Evolutionary conservation across 208 protist genomes (phyloP), one percentile per base, ranked within the genome.

Genomic region (Herpetomonas muscarum): DNA sequence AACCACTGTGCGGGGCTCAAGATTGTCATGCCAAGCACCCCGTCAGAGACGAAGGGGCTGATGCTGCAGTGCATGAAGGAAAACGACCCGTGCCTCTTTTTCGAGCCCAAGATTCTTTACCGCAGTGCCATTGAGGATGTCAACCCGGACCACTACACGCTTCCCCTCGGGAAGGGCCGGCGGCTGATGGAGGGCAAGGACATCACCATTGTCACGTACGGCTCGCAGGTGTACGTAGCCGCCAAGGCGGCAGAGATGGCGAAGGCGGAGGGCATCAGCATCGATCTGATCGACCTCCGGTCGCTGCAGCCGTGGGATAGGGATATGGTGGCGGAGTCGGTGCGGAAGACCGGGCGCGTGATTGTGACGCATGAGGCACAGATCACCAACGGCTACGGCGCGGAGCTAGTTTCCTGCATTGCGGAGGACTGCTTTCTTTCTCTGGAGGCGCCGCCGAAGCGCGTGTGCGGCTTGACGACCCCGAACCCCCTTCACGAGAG

Each of bases 101-200:
- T 99, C 45, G 97, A 99, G 79, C 97, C 97, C 21, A 99, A 99
- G 71, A 76, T 89, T 31, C 69, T 98, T 6, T 98, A 98, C 61
- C 82, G 97, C 52, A 81, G 82, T n/a, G 58, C 84, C n/a, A 74
- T 85, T 7, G 87, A 96, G 59, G 47, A 89, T 36, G 97, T 99
- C 21, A 97, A 98, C 49, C 74, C 87, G 19, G 92, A 76, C 32
- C 90, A 98, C 69, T 99, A 97, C 71, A 84, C 78, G 26, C 61
- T 98, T n/a, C 93, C 94, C 1, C 69, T 99, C 13, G 85, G 90
- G 31, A 96, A 98, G 60, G 97, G 92, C 12, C 71, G 93, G 42
- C 37, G 98, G 19, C 36, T 96, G 25, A 53, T 79, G 44, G 79
- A 94, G 56, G 97, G 97, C 32, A 79, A 45, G 7, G 90, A 99